Conservation (phyloP, 1,284 basidiomycete species). For the Megacollybia platyphylla region DNA sequence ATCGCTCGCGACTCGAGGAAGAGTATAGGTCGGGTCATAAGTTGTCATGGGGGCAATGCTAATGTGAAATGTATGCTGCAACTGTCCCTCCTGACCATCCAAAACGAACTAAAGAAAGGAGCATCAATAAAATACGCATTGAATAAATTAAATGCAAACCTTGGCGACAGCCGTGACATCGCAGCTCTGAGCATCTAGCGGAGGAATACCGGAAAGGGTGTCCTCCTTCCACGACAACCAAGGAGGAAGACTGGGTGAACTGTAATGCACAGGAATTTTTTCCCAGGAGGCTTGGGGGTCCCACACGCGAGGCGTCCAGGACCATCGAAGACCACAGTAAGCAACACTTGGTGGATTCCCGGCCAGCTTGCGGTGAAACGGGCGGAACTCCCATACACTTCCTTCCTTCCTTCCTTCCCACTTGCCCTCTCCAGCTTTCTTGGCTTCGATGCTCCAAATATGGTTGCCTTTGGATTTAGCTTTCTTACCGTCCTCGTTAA, state of each 20-base stretch:
- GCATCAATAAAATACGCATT: slow-evolving; percentile 7
- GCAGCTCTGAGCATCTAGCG: slow-evolving; percentile 58
- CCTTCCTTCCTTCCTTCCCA: too few species aligned
- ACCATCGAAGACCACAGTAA: slow-evolving; percentile 77
- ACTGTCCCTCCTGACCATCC: slow-evolving; percentile 59
- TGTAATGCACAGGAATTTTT: slow-evolving; percentile 71
- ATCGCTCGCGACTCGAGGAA: not conserved
- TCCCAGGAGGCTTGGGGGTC: slow-evolving; percentile 85
- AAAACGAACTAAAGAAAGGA: slow-evolving; percentile 41
- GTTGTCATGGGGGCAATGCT: slow-evolving; percentile 61
- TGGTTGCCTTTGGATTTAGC: slow-evolving; percentile 99
- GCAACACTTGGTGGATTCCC: slow-evolving; percentile 74
- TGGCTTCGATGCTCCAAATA: slow-evolving; percentile 98
- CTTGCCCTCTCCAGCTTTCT: slow-evolving; percentile 60
- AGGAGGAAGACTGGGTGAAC: slow-evolving; percentile 66
- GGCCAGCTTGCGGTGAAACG: slow-evolving; percentile 81
- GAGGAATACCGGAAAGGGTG: slow-evolving; percentile 59
- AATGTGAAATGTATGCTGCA: slow-evolving; percentile 55
- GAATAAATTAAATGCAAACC: slow-evolving; percentile 24
- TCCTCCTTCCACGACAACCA: slow-evolving; percentile 89
- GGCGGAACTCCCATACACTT: slow-evolving; percentile 85
- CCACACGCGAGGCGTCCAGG: slow-evolving; percentile 92
- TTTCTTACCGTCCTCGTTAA: slow-evolving; percentile 99
- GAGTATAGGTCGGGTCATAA: slow-evolving; percentile 36
- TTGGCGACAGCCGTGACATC: slow-evolving; percentile 61